Base-by-base conservation (phyloP, 805 yeast species). In the Lachancea kluyveri region DNA sequence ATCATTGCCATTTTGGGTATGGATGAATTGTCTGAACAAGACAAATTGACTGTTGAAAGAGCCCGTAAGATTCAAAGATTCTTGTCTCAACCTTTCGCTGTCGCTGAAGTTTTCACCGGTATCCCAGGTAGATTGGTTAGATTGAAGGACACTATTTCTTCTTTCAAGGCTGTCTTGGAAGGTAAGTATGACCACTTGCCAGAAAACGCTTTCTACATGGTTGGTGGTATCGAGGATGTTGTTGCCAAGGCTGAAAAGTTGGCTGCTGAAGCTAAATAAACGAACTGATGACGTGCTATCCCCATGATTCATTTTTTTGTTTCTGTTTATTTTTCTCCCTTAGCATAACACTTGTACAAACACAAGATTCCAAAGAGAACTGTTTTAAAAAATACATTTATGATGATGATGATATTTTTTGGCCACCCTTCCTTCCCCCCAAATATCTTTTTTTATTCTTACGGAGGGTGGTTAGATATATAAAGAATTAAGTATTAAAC, bases 1-100 rank as follows among this genome's bases (percentile, higher is more conserved):
- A 92, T 92, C 71, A 92, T 92, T 80, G 98, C 98, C 70, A 92
- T 92, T 79, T 83, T 92, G 70, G 98, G 98, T 88, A 92, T 92
- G 98, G 98, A 92, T 72, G 98, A 92, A 78, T 81, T 92, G 74
- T 87, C 96, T 52, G 98, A 92, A 77, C 72, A 79, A 58, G 98
- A 92, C 74, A 92, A 92, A 76, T 81, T 92, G 66, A 90, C 97
- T 50, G 98, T 92, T 68, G 98, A 92, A 79, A 90, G 98, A 79
- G 98, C 98, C 59, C 86, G 98, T 79, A 92, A 92, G 83, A 87
- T 92, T 63, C 97, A 92, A 77, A 85, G 97, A 77, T 92, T 92
- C 95, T 77, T 92, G 68, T 92, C 98, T 60, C 98, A 92, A 77
- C 98, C 98, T 57, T 92, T 92, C 71, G 92, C 97, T 43, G 98